Percentiles rank a stretch among this genome's conserved stretches.
These are phyloP conservation scores for Leccinum disarticulatum DNA, from an alignment of 768 basidiomycete genomes.

Conservation along the genomic window DNA sequence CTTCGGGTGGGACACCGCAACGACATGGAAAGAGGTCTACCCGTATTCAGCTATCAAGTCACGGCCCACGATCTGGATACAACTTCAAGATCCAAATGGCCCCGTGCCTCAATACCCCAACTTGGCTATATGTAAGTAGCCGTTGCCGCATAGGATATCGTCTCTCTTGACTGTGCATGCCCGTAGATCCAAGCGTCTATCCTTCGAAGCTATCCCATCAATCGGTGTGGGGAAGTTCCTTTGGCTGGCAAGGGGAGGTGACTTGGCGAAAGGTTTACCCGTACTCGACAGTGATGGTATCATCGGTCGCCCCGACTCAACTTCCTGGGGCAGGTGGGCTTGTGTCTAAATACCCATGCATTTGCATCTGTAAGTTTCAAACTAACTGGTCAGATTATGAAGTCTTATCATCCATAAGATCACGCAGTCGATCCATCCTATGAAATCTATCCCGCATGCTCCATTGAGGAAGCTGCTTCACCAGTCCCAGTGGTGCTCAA, in stretches of 20 bases:
- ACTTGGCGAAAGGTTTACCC: constrained; percentile 23
- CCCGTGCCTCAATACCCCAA: constrained; percentile 25
- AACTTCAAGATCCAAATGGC: constrained; percentile 11
- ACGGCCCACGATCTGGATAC: constrained; percentile 1
- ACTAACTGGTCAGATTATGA: not conserved
- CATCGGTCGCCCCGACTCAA: constrained; percentile 4
- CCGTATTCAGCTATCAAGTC: constrained; percentile 12
- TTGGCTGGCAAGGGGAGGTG: constrained; percentile 17
- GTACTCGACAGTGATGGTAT: constrained; percentile 1
- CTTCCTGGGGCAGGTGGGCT: constrained; percentile 12
- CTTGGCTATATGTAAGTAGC: constrained; percentile 32
- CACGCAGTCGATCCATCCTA: constrained; percentile 40
- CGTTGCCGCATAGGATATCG: not conserved
- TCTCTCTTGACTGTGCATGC: not conserved
- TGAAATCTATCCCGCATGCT: constrained; percentile 39
- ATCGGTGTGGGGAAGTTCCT: constrained; percentile 17
- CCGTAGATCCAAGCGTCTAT: constrained; percentile 37
- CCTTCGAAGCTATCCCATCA: constrained; percentile 15
- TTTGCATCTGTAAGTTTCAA: constrained; percentile 22
- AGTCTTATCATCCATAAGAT: constrained; percentile 30
- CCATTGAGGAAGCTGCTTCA: not conserved
- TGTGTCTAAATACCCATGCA: constrained; percentile 10
- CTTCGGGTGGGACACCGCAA: constrained; percentile 23
- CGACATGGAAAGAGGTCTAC: constrained; percentile 24
- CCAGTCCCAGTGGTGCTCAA: constrained; percentile 1